phyloP scores from a whole-genome alignment of 2,329 filamentous ascomycete species.

The Aureobasidium sp. region DNA sequence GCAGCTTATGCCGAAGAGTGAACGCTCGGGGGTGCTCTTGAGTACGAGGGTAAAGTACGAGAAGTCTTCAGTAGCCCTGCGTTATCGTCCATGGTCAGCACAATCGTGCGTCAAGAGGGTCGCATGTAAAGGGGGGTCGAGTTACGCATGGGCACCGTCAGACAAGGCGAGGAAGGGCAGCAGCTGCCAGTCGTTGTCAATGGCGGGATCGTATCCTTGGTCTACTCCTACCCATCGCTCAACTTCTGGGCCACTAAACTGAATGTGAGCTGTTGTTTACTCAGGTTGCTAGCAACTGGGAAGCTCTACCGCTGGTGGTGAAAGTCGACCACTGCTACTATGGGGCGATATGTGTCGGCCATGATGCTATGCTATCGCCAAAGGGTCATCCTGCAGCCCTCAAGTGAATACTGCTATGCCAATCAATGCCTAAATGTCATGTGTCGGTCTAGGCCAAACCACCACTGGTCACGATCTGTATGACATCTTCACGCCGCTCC shows the following conservation, averaged over 20 bases:
- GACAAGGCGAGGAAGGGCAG: slow-evolving; percentile 95
- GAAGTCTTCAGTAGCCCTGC: slow-evolving; percentile 84
- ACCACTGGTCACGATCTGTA: not conserved
- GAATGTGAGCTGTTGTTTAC: slow-evolving; percentile 15
- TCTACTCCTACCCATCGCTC: slow-evolving; percentile 80
- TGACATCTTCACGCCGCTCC: slow-evolving; percentile 7
- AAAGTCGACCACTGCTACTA: slow-evolving; percentile 48
- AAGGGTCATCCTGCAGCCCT: not conserved
- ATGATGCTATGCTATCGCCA: slow-evolving; percentile 15
- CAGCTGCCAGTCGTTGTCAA: slow-evolving; percentile 81
- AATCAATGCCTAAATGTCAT: slow-evolving; percentile 3
- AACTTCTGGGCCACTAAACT: slow-evolving; percentile 72
- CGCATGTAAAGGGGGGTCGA: slow-evolving; percentile 20
- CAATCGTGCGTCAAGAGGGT: not conserved
- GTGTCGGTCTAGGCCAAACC: not conserved
- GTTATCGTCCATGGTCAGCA: not conserved
- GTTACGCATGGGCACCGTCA: slow-evolving; percentile 89
- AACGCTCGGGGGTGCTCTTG: slow-evolving; percentile 57
- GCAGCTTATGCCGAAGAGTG: slow-evolving; percentile 92
- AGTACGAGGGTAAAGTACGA: slow-evolving; percentile 83
- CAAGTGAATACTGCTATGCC: not conserved
- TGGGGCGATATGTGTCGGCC: slow-evolving; percentile 27
- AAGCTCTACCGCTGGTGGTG: slow-evolving; percentile 41
- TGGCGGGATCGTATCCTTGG: slow-evolving; percentile 69
- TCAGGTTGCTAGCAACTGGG: not conserved